Percentiles rank a stretch among this genome's conserved stretches.
These are phyloP conservation scores for Xylaria sp. DNA, from an alignment of 2,329 filamentous ascomycete genomes.

Conservation along the genomic window DNA sequence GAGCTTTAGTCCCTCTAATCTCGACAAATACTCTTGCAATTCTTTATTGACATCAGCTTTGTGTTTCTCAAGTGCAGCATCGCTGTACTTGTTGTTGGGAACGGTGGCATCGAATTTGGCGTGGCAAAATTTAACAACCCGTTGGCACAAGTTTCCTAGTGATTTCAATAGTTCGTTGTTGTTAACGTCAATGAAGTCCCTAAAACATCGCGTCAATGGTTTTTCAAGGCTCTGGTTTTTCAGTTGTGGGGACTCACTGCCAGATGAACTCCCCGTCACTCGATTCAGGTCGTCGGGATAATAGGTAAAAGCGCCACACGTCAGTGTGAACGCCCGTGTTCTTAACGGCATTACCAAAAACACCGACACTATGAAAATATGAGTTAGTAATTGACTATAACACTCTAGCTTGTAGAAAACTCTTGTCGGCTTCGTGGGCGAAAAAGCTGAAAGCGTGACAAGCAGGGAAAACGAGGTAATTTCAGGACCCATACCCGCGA, in stretches of 20 bases:
- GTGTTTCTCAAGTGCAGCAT: slow-evolving; percentile 38
- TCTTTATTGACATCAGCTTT: slow-evolving; percentile 68
- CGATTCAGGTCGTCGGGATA: slow-evolving; percentile 83
- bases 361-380: slow-evolving; percentile 43
- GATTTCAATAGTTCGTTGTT: slow-evolving; percentile 87
- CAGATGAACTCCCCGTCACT: slow-evolving; percentile 91
- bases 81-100: slow-evolving; percentile 46
- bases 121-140: slow-evolving; percentile 66
- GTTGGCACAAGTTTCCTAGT: slow-evolving; percentile 62
- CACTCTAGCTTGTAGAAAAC: neutral
- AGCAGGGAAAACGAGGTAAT: neutral
- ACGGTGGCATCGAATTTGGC: slow-evolving; percentile 59
- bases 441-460: neutral
- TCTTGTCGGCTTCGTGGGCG: neutral
- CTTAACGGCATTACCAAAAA: slow-evolving; percentile 88
- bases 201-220: slow-evolving; percentile 9
- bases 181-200: slow-evolving; percentile 78
- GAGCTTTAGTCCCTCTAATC: slow-evolving; percentile 74
- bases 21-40: slow-evolving; percentile 69
- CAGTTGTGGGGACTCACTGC: slow-evolving; percentile 48
- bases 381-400: slow-evolving; percentile 1
- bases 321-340: slow-evolving; percentile 83
- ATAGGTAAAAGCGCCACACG: slow-evolving; percentile 92
- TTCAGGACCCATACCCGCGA: slow-evolving; percentile 45
- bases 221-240: slow-evolving; percentile 18